Evolutionary conservation across 1,284 basidiomycete genomes (phyloP).

Genomic region (Mycosarcoma maydis): DNA sequence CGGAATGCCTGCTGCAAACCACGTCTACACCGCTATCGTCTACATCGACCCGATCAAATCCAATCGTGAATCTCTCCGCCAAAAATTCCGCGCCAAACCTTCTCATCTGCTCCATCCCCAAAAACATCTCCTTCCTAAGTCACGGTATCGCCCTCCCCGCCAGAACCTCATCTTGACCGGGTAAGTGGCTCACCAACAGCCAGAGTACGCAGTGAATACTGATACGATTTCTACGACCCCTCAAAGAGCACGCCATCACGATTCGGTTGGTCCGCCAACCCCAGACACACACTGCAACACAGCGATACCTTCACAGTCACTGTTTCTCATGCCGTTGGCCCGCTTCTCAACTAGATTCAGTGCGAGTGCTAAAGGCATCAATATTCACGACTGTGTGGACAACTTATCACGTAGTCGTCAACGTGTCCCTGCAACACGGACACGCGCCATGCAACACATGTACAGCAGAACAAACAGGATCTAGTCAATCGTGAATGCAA

Average conservation of each 20-base stretch:
- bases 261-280: conserved; percentile 66
- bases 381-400: too few species aligned
- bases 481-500: too few species aligned
- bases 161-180: conserved; percentile 61
- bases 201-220: too few species aligned
- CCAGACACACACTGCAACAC: conserved; percentile 62
- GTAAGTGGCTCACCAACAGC: neutral
- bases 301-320: conserved; percentile 68
- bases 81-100: conserved; percentile 68
- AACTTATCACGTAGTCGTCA: too few species aligned
- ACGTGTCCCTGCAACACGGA: too few species aligned
- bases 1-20: too few species aligned
- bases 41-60: too few species aligned
- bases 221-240: too few species aligned
- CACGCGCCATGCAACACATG: too few species aligned
- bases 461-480: too few species aligned
- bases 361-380: conserved; percentile 61
- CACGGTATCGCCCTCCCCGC: conserved; percentile 50
- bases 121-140: conserved; percentile 67
- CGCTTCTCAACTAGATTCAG: conserved; percentile 68
- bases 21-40: too few species aligned
- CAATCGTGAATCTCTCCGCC: too few species aligned
- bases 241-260: conserved; percentile 67
- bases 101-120: conserved; percentile 68
- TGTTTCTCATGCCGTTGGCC: conserved; percentile 68